Evolutionary conservation across 441 rosid species (phyloP).

Genomic region (Kokia cookei): DNA sequence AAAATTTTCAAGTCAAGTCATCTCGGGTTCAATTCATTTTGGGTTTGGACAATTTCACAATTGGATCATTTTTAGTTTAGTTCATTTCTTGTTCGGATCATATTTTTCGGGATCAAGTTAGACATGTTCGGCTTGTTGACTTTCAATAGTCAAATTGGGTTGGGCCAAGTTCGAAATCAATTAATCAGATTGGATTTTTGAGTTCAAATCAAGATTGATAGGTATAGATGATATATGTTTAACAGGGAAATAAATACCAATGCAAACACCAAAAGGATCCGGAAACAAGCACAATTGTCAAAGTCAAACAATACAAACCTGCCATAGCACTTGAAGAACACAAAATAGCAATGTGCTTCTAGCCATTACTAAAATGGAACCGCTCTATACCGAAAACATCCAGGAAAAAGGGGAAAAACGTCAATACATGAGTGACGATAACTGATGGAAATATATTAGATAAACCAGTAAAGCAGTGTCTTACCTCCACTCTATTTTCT

Average conservation of each 20-base stretch:
- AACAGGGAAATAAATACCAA: neutral
- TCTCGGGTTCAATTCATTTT: too few species aligned
- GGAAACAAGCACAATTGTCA: neutral
- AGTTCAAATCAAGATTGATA: too few species aligned
- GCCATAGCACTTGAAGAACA: conserved; percentile 53
- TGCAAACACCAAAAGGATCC: neutral
- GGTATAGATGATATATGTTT: neutral
- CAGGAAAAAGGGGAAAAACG: neutral
- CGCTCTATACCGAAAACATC: conserved; percentile 18
- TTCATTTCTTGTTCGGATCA: too few species aligned
- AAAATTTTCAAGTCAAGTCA: too few species aligned
- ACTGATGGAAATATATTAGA: neutral
- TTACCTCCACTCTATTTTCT: conserved; percentile 23
- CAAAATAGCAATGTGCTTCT: conserved; percentile 43
- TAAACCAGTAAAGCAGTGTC: neutral
- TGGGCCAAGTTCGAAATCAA: too few species aligned
- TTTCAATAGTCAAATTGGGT: too few species aligned
- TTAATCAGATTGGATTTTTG: too few species aligned
- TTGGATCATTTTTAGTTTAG: too few species aligned
- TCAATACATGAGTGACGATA: neutral
- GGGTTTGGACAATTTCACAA: too few species aligned
- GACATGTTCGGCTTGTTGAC: too few species aligned
- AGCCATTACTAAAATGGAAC: conserved; percentile 22
- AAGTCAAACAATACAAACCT: conserved; percentile 26
- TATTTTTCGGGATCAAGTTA: too few species aligned